phyloP scores from a whole-genome alignment of 2,329 filamentous ascomycete genomes.

The Juglanconis oblonga region DNA sequence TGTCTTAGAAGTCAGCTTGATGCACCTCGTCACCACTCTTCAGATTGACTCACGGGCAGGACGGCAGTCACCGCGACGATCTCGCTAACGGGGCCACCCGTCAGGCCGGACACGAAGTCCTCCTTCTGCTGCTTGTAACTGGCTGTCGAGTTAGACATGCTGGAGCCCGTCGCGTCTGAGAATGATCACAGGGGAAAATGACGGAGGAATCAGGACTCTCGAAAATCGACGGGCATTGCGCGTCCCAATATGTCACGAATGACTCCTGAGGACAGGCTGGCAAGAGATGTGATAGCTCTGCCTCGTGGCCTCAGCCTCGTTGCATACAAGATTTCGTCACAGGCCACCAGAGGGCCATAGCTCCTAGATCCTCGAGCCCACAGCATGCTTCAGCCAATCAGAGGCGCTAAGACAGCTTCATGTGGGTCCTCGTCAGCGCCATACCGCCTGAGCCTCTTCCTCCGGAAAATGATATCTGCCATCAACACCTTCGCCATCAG shows the following conservation, averaged over 20 bases:
- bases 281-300: constrained; percentile 16
- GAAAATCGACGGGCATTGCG: constrained; percentile 8
- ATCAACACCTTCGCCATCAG: not conserved
- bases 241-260: constrained; percentile 17
- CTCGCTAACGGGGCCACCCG: constrained; percentile 78
- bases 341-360: not conserved
- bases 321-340: not conserved
- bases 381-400: not conserved
- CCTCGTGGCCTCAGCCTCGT: constrained; percentile 17
- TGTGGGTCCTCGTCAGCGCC: not conserved
- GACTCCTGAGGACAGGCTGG: constrained; percentile 14
- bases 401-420: not conserved
- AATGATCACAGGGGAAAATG: constrained; percentile 1
- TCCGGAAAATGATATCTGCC: too few relatives aligned
- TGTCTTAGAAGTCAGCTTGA: constrained; percentile 34
- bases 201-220: not conserved
- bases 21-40: not conserved
- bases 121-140: constrained; percentile 92
- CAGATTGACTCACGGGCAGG: constrained; percentile 64
- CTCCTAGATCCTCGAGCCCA: not conserved
- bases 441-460: too few relatives aligned
- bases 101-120: constrained; percentile 89
- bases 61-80: constrained; percentile 85
- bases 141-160: constrained; percentile 35
- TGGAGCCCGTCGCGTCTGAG: constrained; percentile 8